Percentiles rank a stretch among this genome's conserved stretches.
Conservation (phyloP, 2,329 filamentous ascomycete species). For the Neoscytalidium dimidiatum region DNA sequence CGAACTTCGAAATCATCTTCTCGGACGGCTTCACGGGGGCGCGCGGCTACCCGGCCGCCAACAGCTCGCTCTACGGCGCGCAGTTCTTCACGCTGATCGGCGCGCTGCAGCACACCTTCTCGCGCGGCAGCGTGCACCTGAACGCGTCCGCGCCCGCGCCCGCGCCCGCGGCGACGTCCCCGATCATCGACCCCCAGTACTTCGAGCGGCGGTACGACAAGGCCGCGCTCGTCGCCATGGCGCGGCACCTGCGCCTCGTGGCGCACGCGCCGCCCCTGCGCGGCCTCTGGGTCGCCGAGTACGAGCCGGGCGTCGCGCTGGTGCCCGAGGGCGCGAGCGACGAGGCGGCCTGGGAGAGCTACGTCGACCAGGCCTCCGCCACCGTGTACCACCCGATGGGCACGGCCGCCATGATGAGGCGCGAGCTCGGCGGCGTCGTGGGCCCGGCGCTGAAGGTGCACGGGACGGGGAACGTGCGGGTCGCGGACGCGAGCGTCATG, state of each 20-base stretch:
- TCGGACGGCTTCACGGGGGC: slow-evolving; percentile 49
- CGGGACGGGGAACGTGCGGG: slow-evolving; percentile 26
- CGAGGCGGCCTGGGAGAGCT: slow-evolving; percentile 21
- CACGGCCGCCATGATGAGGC: slow-evolving; percentile 34
- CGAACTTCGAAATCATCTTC: slow-evolving; percentile 48
- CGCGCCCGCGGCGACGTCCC: slow-evolving; percentile 26
- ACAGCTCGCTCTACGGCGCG: slow-evolving; percentile 22
- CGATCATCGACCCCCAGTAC: slow-evolving; percentile 33
- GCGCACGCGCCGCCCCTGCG: slow-evolving; percentile 22
- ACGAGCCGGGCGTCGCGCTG: neutral
- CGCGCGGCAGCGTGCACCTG: slow-evolving; percentile 32
- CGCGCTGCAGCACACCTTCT: slow-evolving; percentile 36
- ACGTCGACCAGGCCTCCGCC: slow-evolving; percentile 27
- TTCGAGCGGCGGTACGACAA: slow-evolving; percentile 31
- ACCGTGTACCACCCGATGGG: slow-evolving; percentile 38
- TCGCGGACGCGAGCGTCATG: slow-evolving; percentile 35
- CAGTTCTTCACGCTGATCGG: slow-evolving; percentile 37
- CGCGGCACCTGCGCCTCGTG: slow-evolving; percentile 21
- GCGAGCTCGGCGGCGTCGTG: slow-evolving; percentile 30
- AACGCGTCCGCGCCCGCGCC: neutral
- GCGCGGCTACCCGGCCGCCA: slow-evolving; percentile 33
- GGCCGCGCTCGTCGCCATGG: slow-evolving; percentile 23
- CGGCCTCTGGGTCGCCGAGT: slow-evolving; percentile 16
- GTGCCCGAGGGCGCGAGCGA: slow-evolving; percentile 21
- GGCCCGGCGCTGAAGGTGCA: slow-evolving; percentile 27